A percentile compares a stretch with the other conserved stretches of the same genome.
Conservation (phyloP, 306 rosid genomes). For the Acacia melanoxylon region DNA sequence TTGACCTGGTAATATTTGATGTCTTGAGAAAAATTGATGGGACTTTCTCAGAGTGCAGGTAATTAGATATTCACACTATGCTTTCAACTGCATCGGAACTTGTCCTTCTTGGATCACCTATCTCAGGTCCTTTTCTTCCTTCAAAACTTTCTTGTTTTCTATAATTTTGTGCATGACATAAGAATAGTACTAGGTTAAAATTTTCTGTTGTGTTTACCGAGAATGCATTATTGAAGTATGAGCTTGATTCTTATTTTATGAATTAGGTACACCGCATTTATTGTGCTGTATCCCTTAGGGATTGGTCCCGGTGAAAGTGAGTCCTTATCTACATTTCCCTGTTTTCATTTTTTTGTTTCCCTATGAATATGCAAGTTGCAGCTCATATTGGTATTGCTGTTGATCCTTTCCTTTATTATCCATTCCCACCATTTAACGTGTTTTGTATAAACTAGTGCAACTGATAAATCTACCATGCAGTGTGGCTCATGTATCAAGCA, state of each 20-base stretch:
- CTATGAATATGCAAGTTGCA: conserved; percentile 19
- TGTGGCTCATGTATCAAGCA: conserved; percentile 81
- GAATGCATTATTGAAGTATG: conserved; percentile 8
- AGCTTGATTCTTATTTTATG: conserved; percentile 23
- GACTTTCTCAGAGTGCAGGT: conserved; percentile 55
- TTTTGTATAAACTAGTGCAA: conserved; percentile 24
- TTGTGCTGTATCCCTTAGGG: conserved; percentile 80
- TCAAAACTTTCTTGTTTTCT: not conserved
- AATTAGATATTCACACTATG: conserved; percentile 80
- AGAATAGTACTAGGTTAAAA: conserved; percentile 8
- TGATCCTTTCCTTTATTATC: conserved; percentile 18
- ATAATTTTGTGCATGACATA: not conserved
- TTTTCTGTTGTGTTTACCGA: not conserved
- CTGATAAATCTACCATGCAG: conserved; percentile 50
- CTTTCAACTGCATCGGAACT: conserved; percentile 66
- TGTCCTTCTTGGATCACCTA: conserved; percentile 88
- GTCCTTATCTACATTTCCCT: conserved; percentile 38
- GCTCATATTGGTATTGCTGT: not conserved
- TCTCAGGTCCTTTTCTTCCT: conserved; percentile 60
- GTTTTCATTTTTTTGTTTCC: conserved; percentile 4
- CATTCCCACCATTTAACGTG: conserved; percentile 16
- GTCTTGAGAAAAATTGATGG: conserved; percentile 21
- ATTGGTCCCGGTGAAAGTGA: conserved; percentile 87
- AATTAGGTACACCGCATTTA: conserved; percentile 86
- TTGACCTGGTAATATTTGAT: not conserved